Base-by-base conservation (phyloP, 1,284 basidiomycete species). In the Sanguinoderma infundibulare region DNA sequence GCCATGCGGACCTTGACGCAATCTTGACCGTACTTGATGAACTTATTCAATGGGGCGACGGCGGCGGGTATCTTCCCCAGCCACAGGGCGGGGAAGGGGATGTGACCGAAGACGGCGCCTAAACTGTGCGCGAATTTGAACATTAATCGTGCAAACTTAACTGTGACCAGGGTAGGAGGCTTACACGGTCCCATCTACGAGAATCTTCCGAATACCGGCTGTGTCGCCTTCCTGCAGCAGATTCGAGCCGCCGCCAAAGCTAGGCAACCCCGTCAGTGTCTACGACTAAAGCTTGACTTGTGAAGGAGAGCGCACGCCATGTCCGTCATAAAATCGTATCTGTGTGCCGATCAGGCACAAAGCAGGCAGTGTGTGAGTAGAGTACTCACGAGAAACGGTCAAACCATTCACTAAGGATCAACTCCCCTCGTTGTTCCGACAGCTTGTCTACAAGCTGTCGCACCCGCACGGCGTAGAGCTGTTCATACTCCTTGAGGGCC, bases 261-360 rank as follows among this genome's bases (percentile, higher is more conserved):
- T 73, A 22, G 2, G 24, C 12, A 14, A 38, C 15, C 15, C 26
- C 17, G 7, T 4, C 4, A 15, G 39, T 22, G 5, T n/a, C 30
- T 17, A 17, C 22, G 2, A 34, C 30, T 6, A 15, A 15, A 28
- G 24, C n/a, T 14, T 10, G 5, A 50, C n/a, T 30, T 50, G 47
- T n/a, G 20, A 24, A 28, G 28, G 30, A 10, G 24, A n/a, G 76
- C 79, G 70, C 71, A 87, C 84, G 80, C 83, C 73, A 88, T 77
- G 63, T 86, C 84, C 26, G 83, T 83, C 85, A 87, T 86, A 60
- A 88, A 81, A 68, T 88, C 87, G 60, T 82, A 85, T 42, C 86
- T 65, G 26, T 28, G 8, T 15, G 3, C 20, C 24, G 22, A 24
- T 24, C 5, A 15, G 22, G 2, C 4, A 28, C 4, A n/a, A 26